Percentiles rank a stretch among this genome's conserved stretches.
Conservation (phyloP, 2,329 filamentous ascomycete species). For the Hypomyces perniciosus region DNA sequence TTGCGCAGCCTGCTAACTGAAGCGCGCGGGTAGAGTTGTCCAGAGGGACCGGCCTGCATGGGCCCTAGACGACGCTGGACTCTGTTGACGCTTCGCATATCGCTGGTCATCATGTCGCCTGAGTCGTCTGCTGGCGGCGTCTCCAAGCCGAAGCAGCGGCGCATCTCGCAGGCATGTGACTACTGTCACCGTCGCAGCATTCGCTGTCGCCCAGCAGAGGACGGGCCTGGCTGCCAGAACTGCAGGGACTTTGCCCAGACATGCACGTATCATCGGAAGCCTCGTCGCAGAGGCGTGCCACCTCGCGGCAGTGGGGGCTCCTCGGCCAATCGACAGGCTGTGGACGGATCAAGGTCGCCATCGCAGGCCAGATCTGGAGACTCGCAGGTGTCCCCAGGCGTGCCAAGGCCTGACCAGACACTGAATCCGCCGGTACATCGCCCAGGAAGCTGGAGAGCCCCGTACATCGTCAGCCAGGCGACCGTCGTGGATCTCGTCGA, state of each 20-base stretch:
- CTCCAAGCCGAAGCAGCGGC: conserved; percentile 14
- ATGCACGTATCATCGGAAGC: conserved; percentile 41
- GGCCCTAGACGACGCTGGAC: neutral
- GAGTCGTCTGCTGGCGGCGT: neutral
- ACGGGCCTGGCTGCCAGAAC: conserved; percentile 39
- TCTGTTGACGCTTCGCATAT: neutral
- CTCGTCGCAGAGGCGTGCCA: conserved; percentile 29
- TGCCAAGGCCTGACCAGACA: neutral
- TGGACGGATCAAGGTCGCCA: conserved; percentile 1
- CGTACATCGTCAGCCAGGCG: conserved; percentile 15
- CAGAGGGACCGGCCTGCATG: neutral
- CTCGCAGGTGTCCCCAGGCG: conserved; percentile 5
- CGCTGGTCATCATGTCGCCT: conserved; percentile 2
- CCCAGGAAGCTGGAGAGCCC: conserved; percentile 8
- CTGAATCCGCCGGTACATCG: conserved; percentile 1
- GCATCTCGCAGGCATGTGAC: conserved; percentile 27
- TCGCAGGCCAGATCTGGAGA: conserved; percentile 1
- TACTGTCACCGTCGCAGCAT: conserved; percentile 37
- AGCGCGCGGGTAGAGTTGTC: too few relatives aligned
- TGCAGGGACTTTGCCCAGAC: conserved; percentile 42
- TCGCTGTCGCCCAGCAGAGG: conserved; percentile 26
- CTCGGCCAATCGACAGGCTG: conserved; percentile 3
- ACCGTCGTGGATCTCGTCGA: conserved; percentile 37
- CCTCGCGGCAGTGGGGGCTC: conserved; percentile 5
- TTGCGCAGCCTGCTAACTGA: too few relatives aligned